These are phyloP conservation scores for Rickenella mellea DNA, from an alignment of 768 basidiomycete genomes.

Conservation along the genomic window DNA sequence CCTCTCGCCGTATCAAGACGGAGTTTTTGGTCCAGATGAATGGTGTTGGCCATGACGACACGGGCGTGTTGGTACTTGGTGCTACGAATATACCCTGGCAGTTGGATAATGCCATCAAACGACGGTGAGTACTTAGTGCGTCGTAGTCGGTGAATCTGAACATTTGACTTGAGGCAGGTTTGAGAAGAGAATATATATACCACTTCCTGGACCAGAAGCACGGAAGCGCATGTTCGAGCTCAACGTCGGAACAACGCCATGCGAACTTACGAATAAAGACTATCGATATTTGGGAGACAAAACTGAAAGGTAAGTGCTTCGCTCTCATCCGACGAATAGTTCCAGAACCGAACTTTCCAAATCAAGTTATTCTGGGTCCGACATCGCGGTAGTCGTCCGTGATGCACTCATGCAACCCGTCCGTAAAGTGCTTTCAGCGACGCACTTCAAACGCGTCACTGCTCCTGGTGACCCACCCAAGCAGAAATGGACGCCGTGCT, in stretches of 20 bases:
- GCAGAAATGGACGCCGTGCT: conserved; percentile 88
- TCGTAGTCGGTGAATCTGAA: neutral
- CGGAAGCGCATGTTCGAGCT: conserved; percentile 94
- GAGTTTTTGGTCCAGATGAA: conserved; percentile 99
- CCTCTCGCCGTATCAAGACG: conserved; percentile 94
- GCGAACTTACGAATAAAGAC: conserved; percentile 68
- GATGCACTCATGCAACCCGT: conserved; percentile 99
- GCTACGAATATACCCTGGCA: conserved; percentile 99
- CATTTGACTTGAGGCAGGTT: conserved; percentile 40
- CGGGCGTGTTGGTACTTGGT: conserved; percentile 90
- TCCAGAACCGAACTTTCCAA: neutral
- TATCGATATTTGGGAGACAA: conserved; percentile 72
- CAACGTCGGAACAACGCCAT: conserved; percentile 89
- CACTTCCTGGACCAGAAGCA: conserved; percentile 88
- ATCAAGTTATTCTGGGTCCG: conserved; percentile 78
- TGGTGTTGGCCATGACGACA: conserved; percentile 95
- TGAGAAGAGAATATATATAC: conserved; percentile 97
- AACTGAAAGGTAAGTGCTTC: conserved; percentile 68
- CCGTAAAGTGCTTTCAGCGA: conserved; percentile 89
- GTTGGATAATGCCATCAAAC: conserved; percentile 93
- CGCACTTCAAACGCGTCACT: conserved; percentile 74
- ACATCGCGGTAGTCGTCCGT: conserved; percentile 88
- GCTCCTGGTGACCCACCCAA: conserved; percentile 19
- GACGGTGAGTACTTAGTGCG: conserved; percentile 44
- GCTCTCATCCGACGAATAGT: neutral